Conservation (phyloP, 2,329 filamentous ascomycete genomes). For the Talaromyces amestolkiae region DNA sequence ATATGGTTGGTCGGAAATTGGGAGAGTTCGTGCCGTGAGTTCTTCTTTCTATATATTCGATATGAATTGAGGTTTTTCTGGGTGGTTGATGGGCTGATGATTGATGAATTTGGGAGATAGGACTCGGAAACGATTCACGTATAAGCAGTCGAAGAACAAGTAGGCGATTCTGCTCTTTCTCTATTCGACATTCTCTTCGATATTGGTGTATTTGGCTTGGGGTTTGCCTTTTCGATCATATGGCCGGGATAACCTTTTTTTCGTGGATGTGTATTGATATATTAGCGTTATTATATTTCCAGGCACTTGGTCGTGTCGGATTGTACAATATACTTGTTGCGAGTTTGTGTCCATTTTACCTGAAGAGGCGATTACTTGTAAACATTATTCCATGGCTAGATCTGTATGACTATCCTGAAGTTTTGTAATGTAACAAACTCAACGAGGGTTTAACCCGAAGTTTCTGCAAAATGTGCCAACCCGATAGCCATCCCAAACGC, state of each 20-base stretch:
- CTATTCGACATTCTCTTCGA: neutral
- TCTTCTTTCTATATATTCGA: neutral
- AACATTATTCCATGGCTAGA: neutral
- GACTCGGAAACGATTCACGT: constrained; percentile 65
- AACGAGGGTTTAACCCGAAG: neutral
- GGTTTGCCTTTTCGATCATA: neutral
- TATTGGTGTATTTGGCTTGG: neutral
- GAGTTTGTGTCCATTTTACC: neutral
- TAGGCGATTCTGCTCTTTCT: constrained; percentile 32
- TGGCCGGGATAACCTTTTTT: neutral
- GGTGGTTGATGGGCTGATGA: neutral
- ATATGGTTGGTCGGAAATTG: constrained; percentile 95
- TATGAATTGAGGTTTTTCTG: neutral
- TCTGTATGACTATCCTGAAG: neutral
- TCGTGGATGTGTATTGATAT: constrained; percentile 7
- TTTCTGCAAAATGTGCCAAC: neutral
- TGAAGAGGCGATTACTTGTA: neutral
- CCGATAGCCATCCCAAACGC: neutral
- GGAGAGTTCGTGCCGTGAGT: constrained; percentile 88
- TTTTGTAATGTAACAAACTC: neutral
- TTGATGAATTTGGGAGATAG: constrained; percentile 38
- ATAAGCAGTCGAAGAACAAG: constrained; percentile 71
- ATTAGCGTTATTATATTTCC: constrained; percentile 8
- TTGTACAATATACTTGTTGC: constrained; percentile 8
- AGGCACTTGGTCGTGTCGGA: neutral